phyloP scores from a whole-genome alignment of 192 early-diverging fungal genomes.

The Mortierella claussenii region DNA sequence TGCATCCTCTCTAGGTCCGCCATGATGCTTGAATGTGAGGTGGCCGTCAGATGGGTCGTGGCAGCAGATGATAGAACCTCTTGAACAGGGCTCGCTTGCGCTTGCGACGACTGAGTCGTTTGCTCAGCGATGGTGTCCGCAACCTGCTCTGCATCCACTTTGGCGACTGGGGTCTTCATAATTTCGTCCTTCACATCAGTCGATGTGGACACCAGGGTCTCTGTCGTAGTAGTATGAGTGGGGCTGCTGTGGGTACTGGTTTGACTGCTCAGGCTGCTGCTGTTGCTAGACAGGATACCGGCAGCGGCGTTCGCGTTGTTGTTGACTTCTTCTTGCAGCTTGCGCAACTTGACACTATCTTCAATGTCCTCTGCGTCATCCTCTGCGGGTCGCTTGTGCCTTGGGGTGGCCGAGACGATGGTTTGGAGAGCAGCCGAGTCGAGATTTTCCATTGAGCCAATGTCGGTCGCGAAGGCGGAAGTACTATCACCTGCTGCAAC shows the following conservation, averaged over 20 bases:
- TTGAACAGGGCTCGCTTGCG: slow-evolving; percentile 15
- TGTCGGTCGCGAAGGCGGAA: slow-evolving; percentile 15
- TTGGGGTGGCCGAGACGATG: slow-evolving; percentile 9
- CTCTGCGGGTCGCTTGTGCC: slow-evolving; percentile 29
- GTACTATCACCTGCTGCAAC: slow-evolving; percentile 42
- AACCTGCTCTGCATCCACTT: neutral
- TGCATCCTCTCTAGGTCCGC: slow-evolving; percentile 46
- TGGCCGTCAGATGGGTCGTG: slow-evolving; percentile 29
- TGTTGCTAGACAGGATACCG: slow-evolving; percentile 29
- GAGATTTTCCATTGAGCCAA: slow-evolving; percentile 13
- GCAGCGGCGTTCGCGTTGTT: slow-evolving; percentile 48
- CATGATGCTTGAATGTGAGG: slow-evolving; percentile 42
- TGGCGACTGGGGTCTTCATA: neutral
- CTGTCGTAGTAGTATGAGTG: slow-evolving; percentile 12
- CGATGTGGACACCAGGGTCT: slow-evolving; percentile 10
- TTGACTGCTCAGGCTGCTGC: slow-evolving; percentile 4
- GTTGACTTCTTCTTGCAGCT: slow-evolving; percentile 48
- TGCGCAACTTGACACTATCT: slow-evolving; percentile 49
- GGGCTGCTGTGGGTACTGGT: slow-evolving; percentile 18
- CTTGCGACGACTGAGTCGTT: neutral
- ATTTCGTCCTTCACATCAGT: neutral
- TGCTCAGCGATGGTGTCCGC: neutral
- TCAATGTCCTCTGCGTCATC: slow-evolving; percentile 39
- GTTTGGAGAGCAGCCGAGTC: slow-evolving; percentile 28
- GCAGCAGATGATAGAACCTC: slow-evolving; percentile 13